Evolutionary conservation across 1,284 basidiomycete species (phyloP).

Genomic region (Trichosporon faecale): DNA sequence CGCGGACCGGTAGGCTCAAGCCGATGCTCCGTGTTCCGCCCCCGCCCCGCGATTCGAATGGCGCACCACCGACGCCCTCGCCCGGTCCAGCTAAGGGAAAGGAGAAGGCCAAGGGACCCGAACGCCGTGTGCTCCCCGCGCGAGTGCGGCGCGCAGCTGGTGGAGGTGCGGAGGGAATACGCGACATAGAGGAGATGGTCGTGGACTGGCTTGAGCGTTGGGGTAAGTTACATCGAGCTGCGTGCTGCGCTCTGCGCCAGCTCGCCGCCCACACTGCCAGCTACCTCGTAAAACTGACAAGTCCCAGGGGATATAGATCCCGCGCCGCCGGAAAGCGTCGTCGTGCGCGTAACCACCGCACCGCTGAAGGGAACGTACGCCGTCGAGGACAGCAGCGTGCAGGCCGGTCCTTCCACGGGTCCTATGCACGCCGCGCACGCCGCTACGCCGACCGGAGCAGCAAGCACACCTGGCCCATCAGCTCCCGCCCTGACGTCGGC

Average conservation of each 20-base stretch:
- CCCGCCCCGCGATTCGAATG: background rate
- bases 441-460: background rate
- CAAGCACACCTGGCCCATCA: background rate
- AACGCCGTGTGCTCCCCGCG: constrained; percentile 73
- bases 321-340: constrained; percentile 59
- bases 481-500: background rate
- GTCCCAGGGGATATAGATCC: constrained; percentile 65
- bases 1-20: constrained; percentile 9
- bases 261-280: constrained; percentile 18
- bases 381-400: constrained; percentile 8
- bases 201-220: constrained; percentile 72
- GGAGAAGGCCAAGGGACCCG: constrained; percentile 30
- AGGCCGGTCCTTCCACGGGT: constrained; percentile 22
- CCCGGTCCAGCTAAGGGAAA: background rate
- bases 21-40: background rate
- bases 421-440: constrained; percentile 15
- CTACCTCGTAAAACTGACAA: background rate
- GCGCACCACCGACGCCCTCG: background rate
- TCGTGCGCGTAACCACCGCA: background rate
- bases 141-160: constrained; percentile 73
- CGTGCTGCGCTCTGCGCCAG: constrained; percentile 9
- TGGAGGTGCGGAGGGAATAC: constrained; percentile 55
- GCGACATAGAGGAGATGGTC: constrained; percentile 76
- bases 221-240: constrained; percentile 58
- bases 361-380: constrained; percentile 14